Base-by-base conservation (phyloP, 257 asterid species). In the Primulina eburnea region DNA sequence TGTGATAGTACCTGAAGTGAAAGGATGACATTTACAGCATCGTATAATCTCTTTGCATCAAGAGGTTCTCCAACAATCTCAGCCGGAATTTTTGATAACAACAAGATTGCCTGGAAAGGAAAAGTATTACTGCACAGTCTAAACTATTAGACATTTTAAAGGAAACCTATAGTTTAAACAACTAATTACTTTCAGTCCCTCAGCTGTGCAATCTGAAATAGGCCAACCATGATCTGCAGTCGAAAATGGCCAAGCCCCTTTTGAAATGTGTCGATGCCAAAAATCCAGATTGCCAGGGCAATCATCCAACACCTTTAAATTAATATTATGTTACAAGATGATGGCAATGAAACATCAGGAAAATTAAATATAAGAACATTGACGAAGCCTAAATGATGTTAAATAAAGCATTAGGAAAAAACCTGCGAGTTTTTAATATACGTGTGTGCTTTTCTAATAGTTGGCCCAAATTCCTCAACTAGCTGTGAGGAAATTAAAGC, bases 191-290 rank as follows among this genome's bases (percentile, higher is more conserved):
- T 91, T 94, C 74, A 91, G 82, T 77, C 99, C 98, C 87, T 94
- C 99, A 17, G 99, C 96, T 21, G 99, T 88, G 86, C 99, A 94
- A 84, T 94, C 99, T 30, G 99, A 94, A 74, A 94, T 91, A 60
- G 99, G 99, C 99, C 99, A 94, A 71, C 99, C 98, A 71, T 94
- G 99, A 78, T 94, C 99, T 71, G 89, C 95, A 28, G 94, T 89
- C 60, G 99, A 94, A 77, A 94, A 94, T 52, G 99, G 98, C 99
- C 99, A 94, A 78, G 98, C 99, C 52, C 99, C 99, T 89, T 94
- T 94, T 43, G 99, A 94, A 77, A 94, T 88, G 83, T 94, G 99
- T 34, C 99, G 97, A 76, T 85, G 89, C 97, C 97, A 94, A 68
- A 8, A 69, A 77, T 75, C 80, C 50, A 91, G 89, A 78, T 91